phyloP scores from a whole-genome alignment of 2,329 filamentous ascomycete species.

The Clarireedia hainanense region DNA sequence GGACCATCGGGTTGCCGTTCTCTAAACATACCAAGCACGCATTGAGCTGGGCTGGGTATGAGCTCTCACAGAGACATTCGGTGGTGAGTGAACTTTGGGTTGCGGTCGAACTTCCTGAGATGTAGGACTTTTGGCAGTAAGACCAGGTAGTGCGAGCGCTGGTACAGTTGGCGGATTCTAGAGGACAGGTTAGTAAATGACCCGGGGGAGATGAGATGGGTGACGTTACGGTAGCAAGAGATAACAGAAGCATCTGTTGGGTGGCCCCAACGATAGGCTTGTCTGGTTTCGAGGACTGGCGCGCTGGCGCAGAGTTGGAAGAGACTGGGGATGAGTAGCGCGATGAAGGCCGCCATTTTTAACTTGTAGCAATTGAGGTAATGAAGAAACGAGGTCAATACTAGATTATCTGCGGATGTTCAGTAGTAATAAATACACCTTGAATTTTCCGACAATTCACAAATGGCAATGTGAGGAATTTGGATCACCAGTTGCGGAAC shows the following conservation, averaged over 20 bases:
- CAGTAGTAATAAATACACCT: no score
- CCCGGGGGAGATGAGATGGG: neutral
- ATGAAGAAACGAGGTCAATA: no score
- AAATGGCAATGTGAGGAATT: no score
- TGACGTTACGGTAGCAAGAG: neutral
- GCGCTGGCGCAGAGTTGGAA: neutral
- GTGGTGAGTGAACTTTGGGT: neutral
- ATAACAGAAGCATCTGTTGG: neutral
- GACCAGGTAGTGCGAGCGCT: neutral
- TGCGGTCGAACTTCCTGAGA: neutral
- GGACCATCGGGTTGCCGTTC: neutral
- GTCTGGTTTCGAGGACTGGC: neutral
- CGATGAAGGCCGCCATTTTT: neutral
- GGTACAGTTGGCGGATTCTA: no score
- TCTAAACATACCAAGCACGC: neutral
- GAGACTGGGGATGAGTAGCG: neutral
- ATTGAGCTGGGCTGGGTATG: neutral
- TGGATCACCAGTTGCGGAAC: no score
- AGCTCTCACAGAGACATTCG: neutral
- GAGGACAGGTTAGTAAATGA: neutral
- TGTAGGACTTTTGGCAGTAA: neutral
- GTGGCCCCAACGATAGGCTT: neutral
- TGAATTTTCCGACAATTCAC: no score
- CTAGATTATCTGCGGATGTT: no score
- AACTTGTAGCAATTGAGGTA: neutral